A percentile compares a stretch with the other conserved stretches of the same genome.
phyloP scores from a whole-genome alignment of 2,329 filamentous ascomycete genomes.

The Cytospora paraplurivora region DNA sequence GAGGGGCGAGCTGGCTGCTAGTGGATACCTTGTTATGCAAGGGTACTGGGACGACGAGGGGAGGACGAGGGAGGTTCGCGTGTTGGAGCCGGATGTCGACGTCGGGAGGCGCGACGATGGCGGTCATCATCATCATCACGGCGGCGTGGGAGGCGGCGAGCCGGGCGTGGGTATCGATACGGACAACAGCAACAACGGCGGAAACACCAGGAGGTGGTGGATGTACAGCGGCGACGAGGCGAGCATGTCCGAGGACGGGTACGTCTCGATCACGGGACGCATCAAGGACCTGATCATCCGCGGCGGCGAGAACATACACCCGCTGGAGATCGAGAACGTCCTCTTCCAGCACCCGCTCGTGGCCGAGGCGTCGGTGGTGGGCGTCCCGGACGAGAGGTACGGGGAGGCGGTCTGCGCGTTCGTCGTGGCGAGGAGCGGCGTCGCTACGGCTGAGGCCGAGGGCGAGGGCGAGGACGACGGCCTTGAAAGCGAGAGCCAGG shows the following conservation, averaged over 20 bases:
- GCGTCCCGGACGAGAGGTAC: slow-evolving; percentile 77
- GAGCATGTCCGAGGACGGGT: slow-evolving; percentile 78
- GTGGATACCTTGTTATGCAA: slow-evolving; percentile 87
- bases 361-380: slow-evolving; percentile 79
- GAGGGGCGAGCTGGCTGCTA: slow-evolving; percentile 78
- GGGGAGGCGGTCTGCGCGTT: slow-evolving; percentile 90
- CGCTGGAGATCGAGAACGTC: slow-evolving; percentile 88
- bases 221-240: slow-evolving; percentile 95
- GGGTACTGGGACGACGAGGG: slow-evolving; percentile 80
- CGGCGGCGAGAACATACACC: slow-evolving; percentile 94
- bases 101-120: slow-evolving; percentile 25
- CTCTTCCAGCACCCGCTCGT: slow-evolving; percentile 73
- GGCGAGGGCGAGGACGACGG: slow-evolving; percentile 28
- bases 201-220: slow-evolving; percentile 66
- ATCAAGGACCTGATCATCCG: slow-evolving; percentile 97
- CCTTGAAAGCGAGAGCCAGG: slow-evolving; percentile 23
- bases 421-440: slow-evolving; percentile 57
- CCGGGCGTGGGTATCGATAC: slow-evolving; percentile 3
- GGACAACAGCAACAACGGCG: slow-evolving; percentile 35
- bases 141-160: no score
- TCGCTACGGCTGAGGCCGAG: slow-evolving; percentile 34
- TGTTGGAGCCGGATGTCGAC: slow-evolving; percentile 40
- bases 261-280: slow-evolving; percentile 83
- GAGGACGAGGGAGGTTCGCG: slow-evolving; percentile 68
- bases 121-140: no score